Evolutionary conservation across 2,329 filamentous ascomycete species (phyloP).

Genomic region (Orbilia ellipsospora): DNA sequence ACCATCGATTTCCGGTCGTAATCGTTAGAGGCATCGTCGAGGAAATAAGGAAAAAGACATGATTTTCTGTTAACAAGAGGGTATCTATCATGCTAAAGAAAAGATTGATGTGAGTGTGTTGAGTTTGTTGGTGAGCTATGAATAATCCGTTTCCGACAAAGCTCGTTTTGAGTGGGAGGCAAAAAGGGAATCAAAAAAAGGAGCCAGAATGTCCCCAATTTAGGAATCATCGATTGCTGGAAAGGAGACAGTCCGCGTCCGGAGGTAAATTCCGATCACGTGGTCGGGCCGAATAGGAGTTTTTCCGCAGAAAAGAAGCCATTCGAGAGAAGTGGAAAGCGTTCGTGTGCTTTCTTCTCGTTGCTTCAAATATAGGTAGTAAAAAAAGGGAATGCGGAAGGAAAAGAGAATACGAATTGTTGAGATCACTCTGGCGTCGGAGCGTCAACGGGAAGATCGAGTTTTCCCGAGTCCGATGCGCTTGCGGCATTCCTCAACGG

Average conservation of each 20-base stretch:
- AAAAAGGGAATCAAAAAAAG: neutral
- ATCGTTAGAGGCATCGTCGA: neutral
- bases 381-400: conserved; percentile 1
- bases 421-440: conserved; percentile 46
- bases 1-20: neutral
- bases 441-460: conserved; percentile 27
- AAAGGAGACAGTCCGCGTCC: conserved; percentile 28
- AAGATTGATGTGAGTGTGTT: neutral
- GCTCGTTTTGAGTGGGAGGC: neutral
- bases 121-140: conserved; percentile 9
- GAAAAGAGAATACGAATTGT: neutral
- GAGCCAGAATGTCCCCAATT: conserved; percentile 16
- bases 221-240: neutral
- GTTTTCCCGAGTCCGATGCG: conserved; percentile 26
- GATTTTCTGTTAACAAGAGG: conserved; percentile 9
- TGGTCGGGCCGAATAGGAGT: conserved; percentile 13
- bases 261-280: conserved; percentile 8
- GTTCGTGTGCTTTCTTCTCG: neutral
- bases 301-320: neutral
- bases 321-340: too few relatives aligned
- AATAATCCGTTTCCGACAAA: conserved; percentile 1
- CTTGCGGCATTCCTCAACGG: conserved; percentile 42
- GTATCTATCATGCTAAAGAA: conserved; percentile 31
- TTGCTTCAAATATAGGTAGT: neutral
- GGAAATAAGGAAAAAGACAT: conserved; percentile 10